Conservation (phyloP, 768 basidiomycete species). For the Hypsizygus marmoreus region DNA sequence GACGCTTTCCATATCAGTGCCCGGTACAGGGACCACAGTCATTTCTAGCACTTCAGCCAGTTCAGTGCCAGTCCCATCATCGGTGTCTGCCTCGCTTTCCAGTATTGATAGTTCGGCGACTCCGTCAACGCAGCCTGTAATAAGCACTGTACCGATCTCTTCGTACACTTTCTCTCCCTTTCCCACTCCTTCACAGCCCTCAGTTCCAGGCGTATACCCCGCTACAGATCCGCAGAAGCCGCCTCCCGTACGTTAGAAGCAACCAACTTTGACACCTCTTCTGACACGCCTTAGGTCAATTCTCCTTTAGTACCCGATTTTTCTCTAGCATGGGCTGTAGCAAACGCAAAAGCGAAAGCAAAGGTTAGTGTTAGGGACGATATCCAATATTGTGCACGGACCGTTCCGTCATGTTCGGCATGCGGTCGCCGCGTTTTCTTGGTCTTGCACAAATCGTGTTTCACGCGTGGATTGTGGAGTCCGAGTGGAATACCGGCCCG, state of each 20-base stretch:
- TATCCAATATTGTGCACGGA: constrained; percentile 6
- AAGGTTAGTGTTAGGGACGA: constrained; percentile 39
- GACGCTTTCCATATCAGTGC: constrained; percentile 1
- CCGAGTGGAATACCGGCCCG: too few relatives aligned
- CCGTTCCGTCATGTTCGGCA: not conserved
- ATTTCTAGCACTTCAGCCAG: constrained; percentile 2
- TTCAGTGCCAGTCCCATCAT: constrained; percentile 1
- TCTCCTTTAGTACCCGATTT: constrained; percentile 46
- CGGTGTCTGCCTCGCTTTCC: not conserved
- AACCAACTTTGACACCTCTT: not conserved
- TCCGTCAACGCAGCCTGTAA: constrained; percentile 9
- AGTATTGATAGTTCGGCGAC: not conserved
- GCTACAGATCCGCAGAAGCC: constrained; percentile 56
- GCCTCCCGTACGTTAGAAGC: constrained; percentile 44
- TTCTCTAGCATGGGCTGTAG: constrained; percentile 57
- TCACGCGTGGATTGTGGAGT: too few relatives aligned
- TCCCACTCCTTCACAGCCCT: constrained; percentile 58
- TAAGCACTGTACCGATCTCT: constrained; percentile 15
- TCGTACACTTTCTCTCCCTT: constrained; percentile 47
- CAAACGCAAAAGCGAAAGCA: constrained; percentile 57
- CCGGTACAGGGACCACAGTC: too few relatives aligned
- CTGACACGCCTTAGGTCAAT: constrained; percentile 26
- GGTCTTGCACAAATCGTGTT: too few relatives aligned
- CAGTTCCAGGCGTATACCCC: constrained; percentile 56
- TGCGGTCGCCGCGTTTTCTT: constrained; percentile 9